Percentiles rank a stretch among this genome's conserved stretches.
These are phyloP conservation scores for Leucocoprinus sp. DNA, from an alignment of 768 basidiomycete species.

Conservation along the genomic window DNA sequence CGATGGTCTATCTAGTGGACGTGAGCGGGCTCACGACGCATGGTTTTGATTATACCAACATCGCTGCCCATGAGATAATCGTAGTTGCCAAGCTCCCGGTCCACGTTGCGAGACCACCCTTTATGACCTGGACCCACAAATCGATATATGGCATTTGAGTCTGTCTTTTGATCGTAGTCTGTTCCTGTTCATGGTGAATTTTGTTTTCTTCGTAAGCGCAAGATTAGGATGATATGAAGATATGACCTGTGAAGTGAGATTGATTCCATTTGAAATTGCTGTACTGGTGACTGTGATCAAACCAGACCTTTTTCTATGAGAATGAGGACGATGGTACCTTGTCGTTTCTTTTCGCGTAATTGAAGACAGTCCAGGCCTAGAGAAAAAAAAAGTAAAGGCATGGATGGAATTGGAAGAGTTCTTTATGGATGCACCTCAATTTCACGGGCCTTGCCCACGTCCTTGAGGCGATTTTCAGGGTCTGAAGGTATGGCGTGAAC, in stretches of 20 bases:
- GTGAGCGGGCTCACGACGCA: slow-evolving; percentile 1
- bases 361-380: slow-evolving; percentile 82
- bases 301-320: not conserved
- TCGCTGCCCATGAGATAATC: slow-evolving; percentile 75
- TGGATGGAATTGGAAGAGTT: not conserved
- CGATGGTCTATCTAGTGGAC: slow-evolving; percentile 67
- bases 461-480: slow-evolving; percentile 54
- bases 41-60: slow-evolving; percentile 29
- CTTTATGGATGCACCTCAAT: slow-evolving; percentile 69
- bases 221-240: too few relatives aligned
- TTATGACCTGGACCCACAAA: slow-evolving; percentile 59
- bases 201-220: too few relatives aligned
- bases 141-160: slow-evolving; percentile 59
- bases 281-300: slow-evolving; percentile 32
- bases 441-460: slow-evolving; percentile 47
- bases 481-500: slow-evolving; percentile 69
- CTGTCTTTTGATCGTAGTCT: slow-evolving; percentile 74
- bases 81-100: slow-evolving; percentile 81
- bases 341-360: slow-evolving; percentile 67
- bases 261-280: slow-evolving; percentile 66
- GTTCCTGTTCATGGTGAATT: slow-evolving; percentile 55
- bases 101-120: slow-evolving; percentile 79
- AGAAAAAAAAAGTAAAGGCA: not conserved
- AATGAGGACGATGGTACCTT: slow-evolving; percentile 36
- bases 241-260: slow-evolving; percentile 69